A percentile compares a stretch with the other conserved stretches of the same genome.
phyloP scores from a whole-genome alignment of 768 basidiomycete species.

The Mycena polygramma region DNA sequence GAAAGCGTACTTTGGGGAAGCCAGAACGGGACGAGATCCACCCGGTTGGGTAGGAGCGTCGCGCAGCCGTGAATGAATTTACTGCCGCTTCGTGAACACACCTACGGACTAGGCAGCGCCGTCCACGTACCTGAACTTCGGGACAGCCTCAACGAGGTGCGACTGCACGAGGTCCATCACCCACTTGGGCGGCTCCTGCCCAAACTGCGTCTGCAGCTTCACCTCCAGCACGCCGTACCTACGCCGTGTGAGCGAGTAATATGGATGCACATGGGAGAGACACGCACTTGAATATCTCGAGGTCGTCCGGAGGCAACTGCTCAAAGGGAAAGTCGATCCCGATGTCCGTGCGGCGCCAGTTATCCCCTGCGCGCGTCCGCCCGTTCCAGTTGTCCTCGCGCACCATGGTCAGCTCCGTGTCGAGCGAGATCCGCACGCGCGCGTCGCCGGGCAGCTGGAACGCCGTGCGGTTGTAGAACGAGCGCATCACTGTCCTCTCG shows the following conservation, averaged over 20 bases:
- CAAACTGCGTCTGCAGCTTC: slow-evolving; percentile 95
- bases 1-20: slow-evolving; percentile 86
- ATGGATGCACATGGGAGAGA: background rate
- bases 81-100: slow-evolving; percentile 52
- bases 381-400: slow-evolving; percentile 99
- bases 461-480: slow-evolving; percentile 98
- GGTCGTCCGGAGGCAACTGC: slow-evolving; percentile 80
- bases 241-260: slow-evolving; percentile 12
- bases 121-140: slow-evolving; percentile 87
- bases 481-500: slow-evolving; percentile 80
- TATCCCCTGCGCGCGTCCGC: slow-evolving; percentile 76
- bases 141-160: slow-evolving; percentile 96
- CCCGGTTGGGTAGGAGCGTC: slow-evolving; percentile 90
- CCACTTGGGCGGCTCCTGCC: slow-evolving; percentile 97
- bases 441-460: slow-evolving; percentile 99
- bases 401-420: slow-evolving; percentile 94
- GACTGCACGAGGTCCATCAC: slow-evolving; percentile 95
- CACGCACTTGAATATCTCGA: slow-evolving; percentile 89
- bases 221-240: slow-evolving; percentile 96
- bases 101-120: background rate
- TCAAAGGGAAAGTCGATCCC: slow-evolving; percentile 94
- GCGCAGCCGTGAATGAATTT: slow-evolving; percentile 98
- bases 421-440: slow-evolving; percentile 97
- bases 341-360: slow-evolving; percentile 96
- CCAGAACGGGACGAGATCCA: slow-evolving; percentile 99